These are phyloP conservation scores for Podaxis pistillaris DNA, from an alignment of 768 basidiomycete genomes.

Conservation along the genomic window DNA sequence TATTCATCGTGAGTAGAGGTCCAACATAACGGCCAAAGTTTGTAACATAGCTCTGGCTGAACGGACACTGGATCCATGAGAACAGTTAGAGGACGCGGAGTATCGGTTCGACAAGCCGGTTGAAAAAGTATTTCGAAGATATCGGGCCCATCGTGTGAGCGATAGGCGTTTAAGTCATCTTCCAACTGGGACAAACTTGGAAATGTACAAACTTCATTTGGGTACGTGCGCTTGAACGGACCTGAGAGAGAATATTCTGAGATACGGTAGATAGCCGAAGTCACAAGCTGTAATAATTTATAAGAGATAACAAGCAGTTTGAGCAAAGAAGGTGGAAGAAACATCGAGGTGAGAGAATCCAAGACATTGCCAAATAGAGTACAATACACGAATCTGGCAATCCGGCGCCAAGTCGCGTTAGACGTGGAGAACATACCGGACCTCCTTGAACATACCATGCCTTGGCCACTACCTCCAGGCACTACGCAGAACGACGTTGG, in stretches of 20 bases:
- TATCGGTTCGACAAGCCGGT: not conserved
- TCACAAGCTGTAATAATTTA: not conserved
- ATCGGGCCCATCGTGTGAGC: not conserved
- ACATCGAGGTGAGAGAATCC: not conserved
- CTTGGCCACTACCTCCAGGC: not conserved
- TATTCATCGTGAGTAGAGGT: not conserved
- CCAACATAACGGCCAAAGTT: not conserved
- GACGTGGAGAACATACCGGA: conserved; percentile 5
- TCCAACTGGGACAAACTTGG: not conserved
- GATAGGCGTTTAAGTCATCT: not conserved
- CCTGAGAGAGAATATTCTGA: not conserved
- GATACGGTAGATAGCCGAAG: not conserved
- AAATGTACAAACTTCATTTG: not conserved
- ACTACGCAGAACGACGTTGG: not conserved
- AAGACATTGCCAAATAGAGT: conserved; percentile 8
- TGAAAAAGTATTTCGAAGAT: not conserved
- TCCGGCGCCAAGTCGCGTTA: not conserved
- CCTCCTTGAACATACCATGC: conserved; percentile 6
- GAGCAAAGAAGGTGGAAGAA: not conserved
- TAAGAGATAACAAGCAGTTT: not conserved
- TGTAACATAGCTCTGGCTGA: not conserved
- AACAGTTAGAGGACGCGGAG: not conserved
- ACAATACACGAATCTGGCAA: conserved; percentile 1
- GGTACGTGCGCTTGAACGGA: not conserved
- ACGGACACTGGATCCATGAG: not conserved